A percentile compares a stretch with the other conserved stretches of the same genome.
Conservation (phyloP, 345 rosid genomes). For the Gossypium thurberi region DNA sequence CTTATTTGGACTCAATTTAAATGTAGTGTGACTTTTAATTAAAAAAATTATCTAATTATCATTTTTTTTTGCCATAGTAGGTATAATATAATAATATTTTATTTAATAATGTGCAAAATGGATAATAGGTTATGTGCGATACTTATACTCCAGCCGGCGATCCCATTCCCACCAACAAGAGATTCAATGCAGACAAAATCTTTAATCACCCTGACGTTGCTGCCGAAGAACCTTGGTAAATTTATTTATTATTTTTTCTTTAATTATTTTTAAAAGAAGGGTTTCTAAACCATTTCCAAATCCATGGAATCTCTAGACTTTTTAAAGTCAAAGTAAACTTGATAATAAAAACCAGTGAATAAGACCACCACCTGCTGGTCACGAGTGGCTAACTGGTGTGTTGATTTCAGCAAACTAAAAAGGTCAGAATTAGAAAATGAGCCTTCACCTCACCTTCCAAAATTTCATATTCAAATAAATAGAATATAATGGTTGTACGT, state of each 20-base stretch:
- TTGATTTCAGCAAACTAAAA: background rate
- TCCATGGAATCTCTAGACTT: background rate
- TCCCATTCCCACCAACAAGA: constrained; percentile 63
- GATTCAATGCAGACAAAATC: constrained; percentile 54
- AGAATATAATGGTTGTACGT: too few species aligned
- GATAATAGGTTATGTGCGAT: constrained; percentile 63
- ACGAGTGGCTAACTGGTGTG: background rate
- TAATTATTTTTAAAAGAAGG: background rate
- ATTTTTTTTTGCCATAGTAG: background rate
- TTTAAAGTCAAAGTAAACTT: background rate
- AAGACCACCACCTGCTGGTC: background rate
- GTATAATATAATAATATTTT: background rate
- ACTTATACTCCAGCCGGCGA: constrained; percentile 63
- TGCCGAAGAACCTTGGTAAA: constrained; percentile 64
- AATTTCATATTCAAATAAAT: background rate
- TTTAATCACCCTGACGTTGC: constrained; percentile 50
- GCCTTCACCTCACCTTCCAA: background rate
- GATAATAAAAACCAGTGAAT: background rate
- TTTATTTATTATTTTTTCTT: background rate
- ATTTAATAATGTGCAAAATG: background rate
- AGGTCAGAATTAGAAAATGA: background rate
- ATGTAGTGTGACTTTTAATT: too few species aligned
- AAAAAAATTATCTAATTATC: too few species aligned
- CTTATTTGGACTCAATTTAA: too few species aligned
- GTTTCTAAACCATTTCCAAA: background rate